Evolutionary conservation across 164 flowering plant genomes (phyloP), one percentile per base, ranked within the genome.

Genomic region (Dillenia turbinata): DNA sequence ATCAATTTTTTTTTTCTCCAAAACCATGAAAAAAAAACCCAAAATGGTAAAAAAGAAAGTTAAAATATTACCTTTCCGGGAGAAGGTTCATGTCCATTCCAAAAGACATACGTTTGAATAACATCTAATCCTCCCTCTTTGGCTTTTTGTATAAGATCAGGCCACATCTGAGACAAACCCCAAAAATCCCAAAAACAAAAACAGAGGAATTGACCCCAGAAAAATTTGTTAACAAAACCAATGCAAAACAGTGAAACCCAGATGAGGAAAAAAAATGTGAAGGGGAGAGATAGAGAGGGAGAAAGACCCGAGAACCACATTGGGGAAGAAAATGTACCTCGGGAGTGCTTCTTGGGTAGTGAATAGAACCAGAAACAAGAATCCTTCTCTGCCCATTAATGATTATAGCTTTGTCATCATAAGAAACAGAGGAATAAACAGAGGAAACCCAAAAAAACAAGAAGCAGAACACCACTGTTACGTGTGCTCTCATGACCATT

Each of bases 321-420:
- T 71, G 56, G 58, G 50, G 40, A 33, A 33, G 40, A 17, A 69
- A 2, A 4, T n/a, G 33, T 77, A 92, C 98, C 92, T 87, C 83
- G 52, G 98, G 98, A 70, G 85, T 79, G 75, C 98, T 92, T 75
- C 97, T 74, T 22, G 97, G 97, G 67, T 92, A 92, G 59, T 92
- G 97, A 76, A 92, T 86, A 64, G 98, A 89, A 16, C 96, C 96
- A 60, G 98, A 90, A 43, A 90, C 67, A 12, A 88, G 87, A 63
- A 93, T 84, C 68, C 82, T 82, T 49, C 88, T 75, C 59, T 78
- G 75, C 43, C 93, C 96, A 79, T 90, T 78, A 24, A 93, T 63
- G 33, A 80, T 71, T 9, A 93, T 64, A 10, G 94, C 88, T 57
- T 74, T 87, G 15, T 72, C 71, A 58, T 93, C 97, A 58, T 90